Base-by-base conservation (phyloP, 192 early-diverging fungal species). In the Podila minutissima region DNA sequence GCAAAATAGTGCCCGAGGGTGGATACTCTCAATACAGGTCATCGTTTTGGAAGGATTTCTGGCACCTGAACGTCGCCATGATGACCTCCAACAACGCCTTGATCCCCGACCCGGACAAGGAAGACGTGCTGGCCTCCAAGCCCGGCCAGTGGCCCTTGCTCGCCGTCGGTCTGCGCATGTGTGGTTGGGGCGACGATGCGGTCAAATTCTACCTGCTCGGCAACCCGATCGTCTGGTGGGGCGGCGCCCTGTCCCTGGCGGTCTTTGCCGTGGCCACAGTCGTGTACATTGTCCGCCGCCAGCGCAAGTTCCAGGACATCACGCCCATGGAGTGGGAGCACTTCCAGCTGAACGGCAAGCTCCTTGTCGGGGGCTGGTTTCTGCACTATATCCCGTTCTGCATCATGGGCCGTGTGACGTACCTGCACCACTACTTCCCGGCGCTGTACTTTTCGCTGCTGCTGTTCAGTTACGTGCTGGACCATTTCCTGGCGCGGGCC, bases 371-470 rank as follows among this genome's bases (percentile, higher is more conserved):
- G 49, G 97, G 97, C n/a, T 99, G 97, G 97, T 85, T 92, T 57
- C 77, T 98, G 59, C 98, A 99, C 83, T 99, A 97, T 82, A 48
- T 93, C 35, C 97, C 97, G 22, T 98, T 98, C 87, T 97, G 83
- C 72, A 89, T 98, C 62, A 98, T 99, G 95, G 97, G 97, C 33
- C 93, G 98, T 35, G 96, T 98, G 50, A 95, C 93, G 0, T 99
- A 98, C 63, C 83, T 98, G 38, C 98, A 99, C 77, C 98, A 98
- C 83, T 98, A 98, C 78, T 97, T 98, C 86, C 97, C 97, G 2
- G 95, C 96, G 0, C 74, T 98, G 32, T 98, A 98, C 83, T 99
- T 98, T 88, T 91, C 92, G 20, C 91, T 98, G 69, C 89, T 98
- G 64, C 86, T 93, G 69, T 85, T 92, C 13, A 90, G 90, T 10